Base-by-base conservation (phyloP, 352 stramenopile species). In the Phytopythium vexans region DNA sequence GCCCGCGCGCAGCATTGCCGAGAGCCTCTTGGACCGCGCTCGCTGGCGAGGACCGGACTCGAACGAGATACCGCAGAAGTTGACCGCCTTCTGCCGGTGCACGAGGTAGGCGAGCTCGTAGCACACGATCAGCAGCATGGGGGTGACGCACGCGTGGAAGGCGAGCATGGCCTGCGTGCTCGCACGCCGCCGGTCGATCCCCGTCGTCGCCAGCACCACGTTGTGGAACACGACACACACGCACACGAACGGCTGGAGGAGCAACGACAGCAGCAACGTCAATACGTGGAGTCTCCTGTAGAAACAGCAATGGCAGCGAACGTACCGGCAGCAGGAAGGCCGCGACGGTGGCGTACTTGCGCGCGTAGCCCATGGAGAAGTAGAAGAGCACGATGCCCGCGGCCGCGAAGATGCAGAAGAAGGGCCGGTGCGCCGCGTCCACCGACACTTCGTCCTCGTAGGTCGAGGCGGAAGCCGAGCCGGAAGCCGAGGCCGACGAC, bases 31-130 rank as follows among this genome's bases (percentile, higher is more conserved):
- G 5, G 43, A 58, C 3, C 46, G 46, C n/a, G 56, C 39, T 32
- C 60, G 61, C 33, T 73, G 71, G 2, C 78, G 70, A 31, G 88
- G 77, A 12, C 75, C 78, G 38, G 70, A 83, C 47, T 95, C 86
- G 52, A 96, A 96, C 12, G 77, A 80, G 58, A 96, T 95, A 37
- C 88, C 88, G 50, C 86, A 96, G 55, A 96, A 96, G 59, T 94
- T 93, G 52, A 96, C 85, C 16, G 75, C 88, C 49, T 92, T 92
- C 49, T 92, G 81, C 67, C 95, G 96, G 68, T 96, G 88, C 41
- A 96, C 88, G 38, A 89, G 52, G 68, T 96, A 96, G 10, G 85
- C 85, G 58, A 96, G 66, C 64, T 96, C 88, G 57, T 95, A 96
- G 68, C 85, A 92, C 3, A 93, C 79, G 15, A 96, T 66, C 42